Conservation (phyloP, 1,284 basidiomycete genomes). For the Sanghuangporus baumii region DNA sequence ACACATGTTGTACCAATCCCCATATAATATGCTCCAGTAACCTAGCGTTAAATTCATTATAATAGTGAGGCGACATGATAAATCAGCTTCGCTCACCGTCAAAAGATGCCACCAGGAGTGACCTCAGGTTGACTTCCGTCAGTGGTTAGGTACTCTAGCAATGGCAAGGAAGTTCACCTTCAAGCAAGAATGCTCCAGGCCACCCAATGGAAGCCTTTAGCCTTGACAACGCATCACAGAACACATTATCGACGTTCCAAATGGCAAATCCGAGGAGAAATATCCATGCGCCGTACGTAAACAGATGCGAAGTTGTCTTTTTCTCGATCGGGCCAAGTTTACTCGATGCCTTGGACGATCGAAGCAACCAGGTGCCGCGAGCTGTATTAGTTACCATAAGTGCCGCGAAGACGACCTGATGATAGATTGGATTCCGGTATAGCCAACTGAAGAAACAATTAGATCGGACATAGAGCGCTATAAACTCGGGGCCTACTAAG, state of each 20-base stretch:
- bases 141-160: not conserved
- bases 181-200: slow-evolving; percentile 59
- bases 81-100: slow-evolving; percentile 33
- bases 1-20: slow-evolving; percentile 50
- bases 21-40: slow-evolving; percentile 55
- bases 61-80: not conserved
- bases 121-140: slow-evolving; percentile 29
- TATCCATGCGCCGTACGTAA: slow-evolving; percentile 40
- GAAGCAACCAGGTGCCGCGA: slow-evolving; percentile 46
- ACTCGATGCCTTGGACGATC: slow-evolving; percentile 34
- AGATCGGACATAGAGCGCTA: not conserved
- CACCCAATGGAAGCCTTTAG: slow-evolving; percentile 54
- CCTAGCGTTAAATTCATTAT: slow-evolving; percentile 30
- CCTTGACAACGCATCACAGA: slow-evolving; percentile 46
- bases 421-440: slow-evolving; percentile 62
- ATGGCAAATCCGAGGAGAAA: slow-evolving; percentile 57
- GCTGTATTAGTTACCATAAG: slow-evolving; percentile 41
- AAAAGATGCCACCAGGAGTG: slow-evolving; percentile 72
- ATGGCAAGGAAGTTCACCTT: slow-evolving; percentile 36
- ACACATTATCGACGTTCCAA: slow-evolving; percentile 71
- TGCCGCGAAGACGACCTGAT: slow-evolving; percentile 55
- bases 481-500: slow-evolving; percentile 44
- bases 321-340: slow-evolving; percentile 41
- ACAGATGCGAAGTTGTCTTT: slow-evolving; percentile 35
- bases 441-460: slow-evolving; percentile 34